Conservation (phyloP, 2,329 filamentous ascomycete genomes). For the Colletotrichum limetticola region DNA sequence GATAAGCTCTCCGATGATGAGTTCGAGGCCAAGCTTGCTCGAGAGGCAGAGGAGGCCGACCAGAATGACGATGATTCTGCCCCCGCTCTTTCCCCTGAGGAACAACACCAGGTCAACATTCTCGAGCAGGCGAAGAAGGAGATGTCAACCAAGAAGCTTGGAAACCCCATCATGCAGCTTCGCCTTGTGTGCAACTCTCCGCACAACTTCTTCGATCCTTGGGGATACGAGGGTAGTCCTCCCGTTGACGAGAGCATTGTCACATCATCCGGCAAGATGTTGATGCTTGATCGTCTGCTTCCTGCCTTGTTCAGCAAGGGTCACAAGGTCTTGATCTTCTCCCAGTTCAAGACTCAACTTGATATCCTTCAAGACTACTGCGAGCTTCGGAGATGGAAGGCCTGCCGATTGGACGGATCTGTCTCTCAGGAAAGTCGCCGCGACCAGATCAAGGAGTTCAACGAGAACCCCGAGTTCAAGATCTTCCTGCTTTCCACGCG, state of each 20-base stretch:
- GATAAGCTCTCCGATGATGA: slow-evolving; percentile 80
- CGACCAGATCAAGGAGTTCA: slow-evolving; percentile 79
- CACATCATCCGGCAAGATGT: slow-evolving; percentile 93
- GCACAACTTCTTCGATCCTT: slow-evolving; percentile 97
- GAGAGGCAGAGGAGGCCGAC: slow-evolving; percentile 62
- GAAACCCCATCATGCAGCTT: slow-evolving; percentile 92
- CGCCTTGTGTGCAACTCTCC: slow-evolving; percentile 93
- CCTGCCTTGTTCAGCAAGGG: slow-evolving; percentile 76
- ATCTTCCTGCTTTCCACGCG: slow-evolving; percentile 91
- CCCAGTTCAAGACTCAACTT: slow-evolving; percentile 94
- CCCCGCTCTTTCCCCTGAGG: slow-evolving; percentile 61
- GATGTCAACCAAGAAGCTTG: slow-evolving; percentile 89
- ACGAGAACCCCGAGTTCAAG: slow-evolving; percentile 70
- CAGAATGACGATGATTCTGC: slow-evolving; percentile 43
- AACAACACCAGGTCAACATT: slow-evolving; percentile 72
- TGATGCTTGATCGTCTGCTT: slow-evolving; percentile 88
- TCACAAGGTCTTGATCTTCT: slow-evolving; percentile 96
- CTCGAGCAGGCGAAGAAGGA: slow-evolving; percentile 86
- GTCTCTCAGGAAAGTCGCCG: slow-evolving; percentile 80
- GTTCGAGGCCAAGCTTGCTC: slow-evolving; percentile 82
- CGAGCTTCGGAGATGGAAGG: slow-evolving; percentile 80
- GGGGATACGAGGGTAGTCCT: slow-evolving; percentile 68
- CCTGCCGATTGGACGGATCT: slow-evolving; percentile 91
- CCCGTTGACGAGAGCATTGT: slow-evolving; percentile 83
- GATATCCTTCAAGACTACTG: slow-evolving; percentile 93